A percentile compares a stretch with the other conserved stretches of the same genome.
These are phyloP conservation scores for Verticillium zaregamsianum DNA, from an alignment of 2,329 filamentous ascomycete genomes.

Conservation along the genomic window DNA sequence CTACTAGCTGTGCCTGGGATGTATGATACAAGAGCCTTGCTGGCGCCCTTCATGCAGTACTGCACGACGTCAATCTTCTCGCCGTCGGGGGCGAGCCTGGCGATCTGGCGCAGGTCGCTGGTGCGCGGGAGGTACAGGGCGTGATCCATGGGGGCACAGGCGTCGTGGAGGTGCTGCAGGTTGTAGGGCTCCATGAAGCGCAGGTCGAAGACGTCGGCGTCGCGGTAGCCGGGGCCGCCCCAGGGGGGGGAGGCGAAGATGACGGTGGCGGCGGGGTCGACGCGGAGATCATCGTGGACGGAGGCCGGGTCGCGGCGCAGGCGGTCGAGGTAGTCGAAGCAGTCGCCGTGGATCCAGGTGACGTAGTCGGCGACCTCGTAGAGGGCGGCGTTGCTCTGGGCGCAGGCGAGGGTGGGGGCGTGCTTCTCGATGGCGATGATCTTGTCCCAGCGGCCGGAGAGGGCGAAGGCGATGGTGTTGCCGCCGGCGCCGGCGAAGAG, in stretches of 20 bases:
- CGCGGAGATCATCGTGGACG: conserved; percentile 33
- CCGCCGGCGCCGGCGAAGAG: conserved; percentile 89
- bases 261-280: conserved; percentile 37
- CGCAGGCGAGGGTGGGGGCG: conserved; percentile 74
- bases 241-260: conserved; percentile 58
- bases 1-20: conserved; percentile 33
- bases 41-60: conserved; percentile 87
- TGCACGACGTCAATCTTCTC: conserved; percentile 72
- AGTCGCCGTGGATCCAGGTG: conserved; percentile 83
- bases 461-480: conserved; percentile 92
- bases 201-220: conserved; percentile 73
- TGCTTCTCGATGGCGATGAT: conserved; percentile 90
- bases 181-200: conserved; percentile 85
- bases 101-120: conserved; percentile 76
- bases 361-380: conserved; percentile 74
- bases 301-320: conserved; percentile 29
- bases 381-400: conserved; percentile 83
- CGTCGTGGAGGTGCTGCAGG: conserved; percentile 55
- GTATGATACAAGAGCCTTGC: conserved; percentile 73
- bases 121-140: conserved; percentile 84
- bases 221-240: conserved; percentile 54
- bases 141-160: conserved; percentile 56
- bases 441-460: conserved; percentile 71
- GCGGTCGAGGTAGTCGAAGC: conserved; percentile 66
- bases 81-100: conserved; percentile 45